Conservation (phyloP, 1,284 basidiomycete species). For the Mycena sp. region DNA sequence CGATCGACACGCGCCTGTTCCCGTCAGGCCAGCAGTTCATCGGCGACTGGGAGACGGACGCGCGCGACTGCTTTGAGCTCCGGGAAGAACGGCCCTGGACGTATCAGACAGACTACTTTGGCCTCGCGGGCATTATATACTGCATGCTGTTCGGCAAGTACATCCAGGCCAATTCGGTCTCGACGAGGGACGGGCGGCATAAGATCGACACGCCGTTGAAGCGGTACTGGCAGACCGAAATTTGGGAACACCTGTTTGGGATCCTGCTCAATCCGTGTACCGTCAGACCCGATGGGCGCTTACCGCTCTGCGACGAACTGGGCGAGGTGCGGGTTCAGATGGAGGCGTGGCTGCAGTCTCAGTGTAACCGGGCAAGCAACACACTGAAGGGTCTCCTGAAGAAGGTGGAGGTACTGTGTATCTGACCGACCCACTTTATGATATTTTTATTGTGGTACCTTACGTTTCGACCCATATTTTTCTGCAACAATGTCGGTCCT, state of each 20-base stretch:
- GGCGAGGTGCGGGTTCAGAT: constrained; percentile 76
- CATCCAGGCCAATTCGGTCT: constrained; percentile 77
- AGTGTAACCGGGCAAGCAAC: constrained; percentile 88
- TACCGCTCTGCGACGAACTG: constrained; percentile 82
- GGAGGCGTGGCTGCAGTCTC: constrained; percentile 86
- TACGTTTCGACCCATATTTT: no score
- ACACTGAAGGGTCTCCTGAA: constrained; percentile 86
- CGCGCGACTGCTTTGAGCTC: constrained; percentile 92
- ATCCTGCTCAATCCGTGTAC: constrained; percentile 83
- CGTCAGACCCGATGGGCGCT: constrained; percentile 58
- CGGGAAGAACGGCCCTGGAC: constrained; percentile 88
- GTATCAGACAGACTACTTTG: constrained; percentile 96
- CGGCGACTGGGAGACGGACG: constrained; percentile 90
- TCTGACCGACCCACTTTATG: no score
- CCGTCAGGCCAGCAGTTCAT: constrained; percentile 82
- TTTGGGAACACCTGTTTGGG: constrained; percentile 91
- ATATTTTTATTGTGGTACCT: no score
- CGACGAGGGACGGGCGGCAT: constrained; percentile 53
- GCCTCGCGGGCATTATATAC: constrained; percentile 92
- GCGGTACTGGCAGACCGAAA: constrained; percentile 93
- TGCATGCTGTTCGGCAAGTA: constrained; percentile 98
- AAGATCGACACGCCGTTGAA: constrained; percentile 85
- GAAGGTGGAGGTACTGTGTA: constrained; percentile 73
- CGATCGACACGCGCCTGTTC: constrained; percentile 88
- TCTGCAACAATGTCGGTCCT: constrained; percentile 31